Base-by-base conservation (phyloP, 352 stramenopile genomes). In the Pythium pyrilobum region DNA sequence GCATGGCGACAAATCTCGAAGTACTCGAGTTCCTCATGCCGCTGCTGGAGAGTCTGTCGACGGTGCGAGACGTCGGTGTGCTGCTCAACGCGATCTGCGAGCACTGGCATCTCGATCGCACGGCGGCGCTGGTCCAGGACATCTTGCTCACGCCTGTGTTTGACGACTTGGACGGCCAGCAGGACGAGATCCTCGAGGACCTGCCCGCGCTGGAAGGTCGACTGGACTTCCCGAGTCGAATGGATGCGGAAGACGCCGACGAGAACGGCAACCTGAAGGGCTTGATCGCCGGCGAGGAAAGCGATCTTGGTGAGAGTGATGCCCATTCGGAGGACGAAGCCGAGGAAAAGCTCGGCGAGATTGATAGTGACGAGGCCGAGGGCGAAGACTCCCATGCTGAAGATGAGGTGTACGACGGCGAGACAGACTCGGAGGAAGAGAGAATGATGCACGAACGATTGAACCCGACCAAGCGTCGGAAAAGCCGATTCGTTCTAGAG, bases 111-210 rank as follows among this genome's bases (percentile, higher is more conserved):
- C 24, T 77, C 0, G 72, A 92, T 18, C 72, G 69, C 37, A 82
- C 74, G 32, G 52, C 55, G 3, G 41, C 70, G 9, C 60, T 95
- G 15, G 76, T 95, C 18, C 84, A 95, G 61, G 69, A 87, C 25
- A 54, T 95, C 12, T 48, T 95, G 46, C 62, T 93, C 10, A 87
- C 72, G 12, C 66, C 68, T 9, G 70, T 91, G 5, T 90, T 92
- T 55, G 81, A 95, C 43, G 84, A 95, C 38, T 51, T 95, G 4
- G 81, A 95, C n/a, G 84, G 81, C 34, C 78, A 87, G 40, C 78
- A 86, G 32, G 78, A 91, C 42, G 84, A 87, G 13, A 78, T 91
- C 18, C 54, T 89, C 31, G 44, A 69, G 15, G 75, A 81, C 34
- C 61, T 91, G 43, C 80, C 81, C 18, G 54, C 75, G 23, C 69